These are phyloP conservation scores for Puccinia triticina DNA, from an alignment of 1,284 basidiomycete genomes.

Conservation along the genomic window DNA sequence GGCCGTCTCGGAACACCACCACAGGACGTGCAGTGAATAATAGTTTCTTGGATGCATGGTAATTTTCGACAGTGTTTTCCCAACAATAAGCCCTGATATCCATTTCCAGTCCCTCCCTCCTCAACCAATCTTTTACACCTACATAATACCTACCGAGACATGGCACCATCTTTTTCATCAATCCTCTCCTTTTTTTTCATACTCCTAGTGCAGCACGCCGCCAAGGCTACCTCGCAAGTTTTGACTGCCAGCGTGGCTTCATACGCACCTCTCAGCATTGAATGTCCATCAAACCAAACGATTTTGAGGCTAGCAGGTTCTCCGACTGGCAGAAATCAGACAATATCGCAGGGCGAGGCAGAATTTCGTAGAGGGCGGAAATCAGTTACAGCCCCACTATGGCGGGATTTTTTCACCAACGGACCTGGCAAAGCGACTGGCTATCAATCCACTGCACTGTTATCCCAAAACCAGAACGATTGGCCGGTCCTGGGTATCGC, in stretches of 20 bases:
- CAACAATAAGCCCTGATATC: background rate
- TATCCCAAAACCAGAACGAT: conserved; percentile 1
- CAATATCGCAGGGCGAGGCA: conserved; percentile 16
- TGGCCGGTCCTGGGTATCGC: conserved; percentile 34
- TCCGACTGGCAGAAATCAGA: conserved; percentile 16
- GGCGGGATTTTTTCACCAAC: conserved; percentile 25
- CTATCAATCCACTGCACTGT: conserved; percentile 12
- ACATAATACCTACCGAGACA: background rate
- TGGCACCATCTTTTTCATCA: background rate
- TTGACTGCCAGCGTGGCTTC: conserved; percentile 24
- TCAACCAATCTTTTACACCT: background rate
- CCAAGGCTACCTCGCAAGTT: background rate
- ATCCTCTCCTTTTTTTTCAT: background rate
- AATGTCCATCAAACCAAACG: conserved; percentile 9
- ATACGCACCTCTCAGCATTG: conserved; percentile 23
- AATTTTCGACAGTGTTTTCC: background rate
- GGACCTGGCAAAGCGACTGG: conserved; percentile 42
- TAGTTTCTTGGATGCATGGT: background rate
- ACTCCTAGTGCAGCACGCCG: background rate
- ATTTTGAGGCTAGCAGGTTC: conserved; percentile 41
- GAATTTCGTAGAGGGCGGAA: conserved; percentile 12
- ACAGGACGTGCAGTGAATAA: background rate
- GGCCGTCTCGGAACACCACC: background rate
- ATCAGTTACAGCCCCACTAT: conserved; percentile 29
- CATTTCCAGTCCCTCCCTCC: background rate